Conservation (phyloP, 306 rosid genomes). For the Ochetophila trinervis region DNA sequence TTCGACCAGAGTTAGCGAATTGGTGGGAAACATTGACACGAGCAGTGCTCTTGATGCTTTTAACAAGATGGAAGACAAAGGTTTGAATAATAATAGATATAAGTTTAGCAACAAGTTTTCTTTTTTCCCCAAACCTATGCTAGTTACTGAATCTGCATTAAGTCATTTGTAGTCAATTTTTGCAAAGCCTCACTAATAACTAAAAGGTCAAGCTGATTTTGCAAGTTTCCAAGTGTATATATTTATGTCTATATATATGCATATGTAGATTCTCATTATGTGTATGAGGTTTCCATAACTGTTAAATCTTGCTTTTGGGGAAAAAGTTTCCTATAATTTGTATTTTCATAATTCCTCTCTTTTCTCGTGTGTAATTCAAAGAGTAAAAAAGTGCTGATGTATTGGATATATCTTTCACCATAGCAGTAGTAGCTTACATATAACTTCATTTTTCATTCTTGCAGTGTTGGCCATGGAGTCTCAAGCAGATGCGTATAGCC, state of each 20-base stretch:
- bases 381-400: too few species aligned
- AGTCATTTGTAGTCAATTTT: background rate
- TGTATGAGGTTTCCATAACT: too few species aligned
- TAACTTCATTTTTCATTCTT: slow-evolving; percentile 9
- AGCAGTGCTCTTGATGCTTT: slow-evolving; percentile 91
- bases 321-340: too few species aligned
- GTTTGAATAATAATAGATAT: slow-evolving; percentile 22
- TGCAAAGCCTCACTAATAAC: too few species aligned
- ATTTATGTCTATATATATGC: too few species aligned
- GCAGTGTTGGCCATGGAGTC: slow-evolving; percentile 91
- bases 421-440: background rate
- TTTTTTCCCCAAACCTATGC: background rate
- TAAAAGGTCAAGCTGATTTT: too few species aligned
- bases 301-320: too few species aligned
- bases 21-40: slow-evolving; percentile 86
- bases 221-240: too few species aligned
- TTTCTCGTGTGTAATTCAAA: too few species aligned
- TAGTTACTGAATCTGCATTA: background rate
- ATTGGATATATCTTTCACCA: slow-evolving; percentile 1
- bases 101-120: background rate
- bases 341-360: too few species aligned
- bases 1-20: slow-evolving; percentile 79
- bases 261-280: too few species aligned
- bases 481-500: slow-evolving; percentile 88
- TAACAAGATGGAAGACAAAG: slow-evolving; percentile 97